Percentiles rank a stretch among this genome's conserved stretches.
These are phyloP conservation scores for Neofusicoccum laricinum DNA, from an alignment of 2,329 filamentous ascomycete species.

Conservation along the genomic window DNA sequence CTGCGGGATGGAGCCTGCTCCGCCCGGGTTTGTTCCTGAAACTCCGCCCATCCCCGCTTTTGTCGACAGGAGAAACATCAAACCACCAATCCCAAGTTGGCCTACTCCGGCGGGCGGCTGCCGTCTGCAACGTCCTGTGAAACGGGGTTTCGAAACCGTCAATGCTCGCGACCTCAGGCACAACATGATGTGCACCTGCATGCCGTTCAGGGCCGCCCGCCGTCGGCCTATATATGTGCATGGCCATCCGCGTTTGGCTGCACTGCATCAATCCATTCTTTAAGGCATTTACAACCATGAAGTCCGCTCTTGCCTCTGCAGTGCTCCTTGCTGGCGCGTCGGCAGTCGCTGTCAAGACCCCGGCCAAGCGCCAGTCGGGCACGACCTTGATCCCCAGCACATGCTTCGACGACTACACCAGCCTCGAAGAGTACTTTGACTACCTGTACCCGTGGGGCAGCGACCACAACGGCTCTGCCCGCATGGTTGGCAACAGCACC, in stretches of 20 bases:
- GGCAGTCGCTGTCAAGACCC: not conserved
- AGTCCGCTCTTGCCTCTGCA: not conserved
- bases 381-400: slow-evolving; percentile 27
- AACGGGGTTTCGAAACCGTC: not conserved
- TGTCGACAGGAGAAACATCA: slow-evolving; percentile 11
- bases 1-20: not conserved
- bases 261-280: not conserved
- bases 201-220: not conserved
- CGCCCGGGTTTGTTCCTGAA: not conserved
- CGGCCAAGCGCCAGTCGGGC: slow-evolving; percentile 19
- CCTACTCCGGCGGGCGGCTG: not conserved
- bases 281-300: not conserved
- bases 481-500: slow-evolving; percentile 40
- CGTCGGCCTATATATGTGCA: not conserved
- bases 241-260: not conserved
- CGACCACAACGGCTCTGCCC: slow-evolving; percentile 57
- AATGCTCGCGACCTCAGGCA: not conserved
- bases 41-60: not conserved
- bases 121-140: not conserved
- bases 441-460: slow-evolving; percentile 59
- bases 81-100: not conserved
- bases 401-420: slow-evolving; percentile 30
- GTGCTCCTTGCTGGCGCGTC: not conserved
- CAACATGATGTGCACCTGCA: not conserved
- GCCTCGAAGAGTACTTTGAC: slow-evolving; percentile 43